Conservation (phyloP, 345 rosid genomes). For the Pugionium dolabratum region DNA sequence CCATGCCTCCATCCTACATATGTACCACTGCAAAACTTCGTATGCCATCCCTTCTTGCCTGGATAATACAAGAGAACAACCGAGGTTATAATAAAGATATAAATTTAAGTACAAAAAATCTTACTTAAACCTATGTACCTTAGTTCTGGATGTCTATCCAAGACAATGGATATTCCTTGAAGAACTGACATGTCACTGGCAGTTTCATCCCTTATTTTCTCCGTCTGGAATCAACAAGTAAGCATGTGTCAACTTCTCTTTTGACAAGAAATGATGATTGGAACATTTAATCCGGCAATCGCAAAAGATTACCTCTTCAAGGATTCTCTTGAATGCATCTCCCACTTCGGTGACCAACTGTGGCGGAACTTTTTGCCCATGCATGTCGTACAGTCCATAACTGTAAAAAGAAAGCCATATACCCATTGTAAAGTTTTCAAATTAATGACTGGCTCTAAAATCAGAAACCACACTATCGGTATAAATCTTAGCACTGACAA, state of each 20-base stretch:
- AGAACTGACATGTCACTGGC: constrained; percentile 76
- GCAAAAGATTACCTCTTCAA: constrained; percentile 58
- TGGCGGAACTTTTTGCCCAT: constrained; percentile 64
- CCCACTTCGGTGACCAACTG: constrained; percentile 71
- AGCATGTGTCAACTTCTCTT: constrained; percentile 12
- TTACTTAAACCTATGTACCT: constrained; percentile 46
- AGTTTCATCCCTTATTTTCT: constrained; percentile 74
- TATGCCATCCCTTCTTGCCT: constrained; percentile 76
- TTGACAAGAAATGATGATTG: neutral
- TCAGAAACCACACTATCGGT: neutral
- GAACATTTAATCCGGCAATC: neutral
- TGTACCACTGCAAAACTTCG: constrained; percentile 88
- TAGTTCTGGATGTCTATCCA: constrained; percentile 72
- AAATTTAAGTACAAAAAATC: neutral
- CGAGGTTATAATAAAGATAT: constrained; percentile 10
- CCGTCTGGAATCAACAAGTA: constrained; percentile 54
- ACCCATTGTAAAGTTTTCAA: constrained; percentile 23
- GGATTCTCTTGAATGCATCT: constrained; percentile 74
- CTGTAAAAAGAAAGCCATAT: constrained; percentile 47
- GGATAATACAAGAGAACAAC: constrained; percentile 24
- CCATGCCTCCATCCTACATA: constrained; percentile 97
- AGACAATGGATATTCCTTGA: constrained; percentile 71
- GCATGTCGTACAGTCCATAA: constrained; percentile 63
- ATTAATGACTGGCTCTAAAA: neutral
- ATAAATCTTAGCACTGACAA: neutral